phyloP scores from a whole-genome alignment of 2,329 filamentous ascomycete species.

The Alternaria longipes region DNA sequence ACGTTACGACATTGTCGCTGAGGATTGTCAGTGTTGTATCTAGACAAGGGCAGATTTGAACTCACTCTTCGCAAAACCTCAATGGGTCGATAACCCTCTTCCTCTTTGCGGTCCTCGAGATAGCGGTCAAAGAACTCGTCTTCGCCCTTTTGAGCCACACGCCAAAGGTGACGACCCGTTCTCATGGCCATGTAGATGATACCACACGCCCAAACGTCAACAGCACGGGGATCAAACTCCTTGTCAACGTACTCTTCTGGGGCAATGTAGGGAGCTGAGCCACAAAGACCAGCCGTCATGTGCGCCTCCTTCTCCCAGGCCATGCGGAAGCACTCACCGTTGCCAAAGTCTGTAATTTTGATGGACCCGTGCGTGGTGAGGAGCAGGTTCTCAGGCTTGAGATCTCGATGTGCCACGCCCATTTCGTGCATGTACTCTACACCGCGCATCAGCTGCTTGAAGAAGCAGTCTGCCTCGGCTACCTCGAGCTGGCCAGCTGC shows the following conservation, averaged over 20 bases:
- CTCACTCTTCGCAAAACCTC: slow-evolving; percentile 94
- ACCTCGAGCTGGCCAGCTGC: slow-evolving; percentile 92
- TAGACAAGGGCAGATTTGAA: slow-evolving; percentile 20
- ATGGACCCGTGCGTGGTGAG: slow-evolving; percentile 90
- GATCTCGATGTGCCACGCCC: slow-evolving; percentile 95
- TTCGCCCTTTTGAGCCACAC: slow-evolving; percentile 94
- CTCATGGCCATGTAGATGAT: slow-evolving; percentile 99
- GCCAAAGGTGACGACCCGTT: slow-evolving; percentile 94
- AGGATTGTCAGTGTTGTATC: slow-evolving; percentile 23
- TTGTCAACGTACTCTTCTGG: slow-evolving; percentile 95
- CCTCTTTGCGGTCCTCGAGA: slow-evolving; percentile 88
- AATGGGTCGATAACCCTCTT: slow-evolving; percentile 95
- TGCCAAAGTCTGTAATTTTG: slow-evolving; percentile 98
- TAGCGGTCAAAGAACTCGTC: slow-evolving; percentile 98
- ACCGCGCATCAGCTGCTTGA: slow-evolving; percentile 98
- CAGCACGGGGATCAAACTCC: slow-evolving; percentile 96
- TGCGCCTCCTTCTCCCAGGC: slow-evolving; percentile 98
- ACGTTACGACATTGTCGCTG: slow-evolving; percentile 97
- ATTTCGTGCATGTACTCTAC: slow-evolving; percentile 99
- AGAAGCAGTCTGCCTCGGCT: slow-evolving; percentile 94
- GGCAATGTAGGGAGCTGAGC: slow-evolving; percentile 95
- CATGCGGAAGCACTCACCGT: slow-evolving; percentile 99
- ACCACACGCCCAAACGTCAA: slow-evolving; percentile 97
- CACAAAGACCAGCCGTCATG: slow-evolving; percentile 97
- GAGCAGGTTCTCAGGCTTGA: slow-evolving; percentile 96